Conservation (phyloP, 1,139 yeast genomes). For the Hansenula sp. region DNA sequence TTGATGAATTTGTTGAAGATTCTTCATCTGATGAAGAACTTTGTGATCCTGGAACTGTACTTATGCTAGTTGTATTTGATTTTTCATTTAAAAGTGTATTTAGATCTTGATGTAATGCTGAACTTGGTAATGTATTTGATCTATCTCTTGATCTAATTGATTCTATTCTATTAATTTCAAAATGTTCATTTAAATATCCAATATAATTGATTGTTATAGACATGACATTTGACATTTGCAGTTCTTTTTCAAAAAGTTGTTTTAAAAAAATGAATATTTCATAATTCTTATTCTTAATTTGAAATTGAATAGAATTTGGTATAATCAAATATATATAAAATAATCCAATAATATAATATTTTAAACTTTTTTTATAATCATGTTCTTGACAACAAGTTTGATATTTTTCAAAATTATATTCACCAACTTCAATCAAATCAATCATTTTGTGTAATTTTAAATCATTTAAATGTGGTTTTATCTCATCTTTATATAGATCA, state of each 20-base stretch:
- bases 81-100: constrained; percentile 7
- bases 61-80: neutral
- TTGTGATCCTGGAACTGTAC: neutral
- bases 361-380: constrained; percentile 15
- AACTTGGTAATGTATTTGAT: constrained; percentile 17
- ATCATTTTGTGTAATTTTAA: constrained; percentile 26
- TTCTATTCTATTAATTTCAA: constrained; percentile 1
- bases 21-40: constrained; percentile 4
- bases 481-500: constrained; percentile 26
- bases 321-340: constrained; percentile 30
- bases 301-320: constrained; percentile 34
- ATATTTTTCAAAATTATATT: constrained; percentile 26
- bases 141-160: constrained; percentile 8
- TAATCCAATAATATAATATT: constrained; percentile 30
- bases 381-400: constrained; percentile 13
- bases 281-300: constrained; percentile 32
- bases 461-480: constrained; percentile 23
- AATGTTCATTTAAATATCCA: constrained; percentile 21
- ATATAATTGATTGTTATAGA: constrained; percentile 28
- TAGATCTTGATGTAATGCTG: constrained; percentile 11
- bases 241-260: constrained; percentile 28
- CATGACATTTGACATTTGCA: constrained; percentile 32
- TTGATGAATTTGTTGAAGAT: constrained; percentile 13
- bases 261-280: constrained; percentile 30
- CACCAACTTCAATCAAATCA: constrained; percentile 28